phyloP scores from a whole-genome alignment of 345 rosid genomes.

The Carallia pectinifolia region DNA sequence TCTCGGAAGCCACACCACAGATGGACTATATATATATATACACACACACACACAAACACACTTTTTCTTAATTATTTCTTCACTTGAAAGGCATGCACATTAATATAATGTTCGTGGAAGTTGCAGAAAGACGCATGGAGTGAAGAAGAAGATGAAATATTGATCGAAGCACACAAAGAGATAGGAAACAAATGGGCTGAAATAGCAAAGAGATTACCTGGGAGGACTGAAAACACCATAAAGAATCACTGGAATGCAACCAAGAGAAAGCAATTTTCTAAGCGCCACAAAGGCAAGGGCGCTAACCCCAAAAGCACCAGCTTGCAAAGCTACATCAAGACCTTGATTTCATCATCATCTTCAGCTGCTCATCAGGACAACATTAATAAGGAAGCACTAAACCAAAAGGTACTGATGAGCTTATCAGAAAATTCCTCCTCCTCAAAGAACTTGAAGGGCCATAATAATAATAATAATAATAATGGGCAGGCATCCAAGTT shows the following conservation, averaged over 20 bases:
- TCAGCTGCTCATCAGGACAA: not conserved
- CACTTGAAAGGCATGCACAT: not conserved
- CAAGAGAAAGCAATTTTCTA: conserved; percentile 27
- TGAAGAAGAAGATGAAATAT: conserved; percentile 53
- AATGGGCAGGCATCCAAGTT: not conserved
- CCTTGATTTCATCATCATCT: conserved; percentile 10
- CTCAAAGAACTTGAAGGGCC: not conserved
- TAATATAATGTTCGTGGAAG: not conserved
- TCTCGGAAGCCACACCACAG: no score
- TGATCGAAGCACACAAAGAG: conserved; percentile 45
- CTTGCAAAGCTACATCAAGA: conserved; percentile 43
- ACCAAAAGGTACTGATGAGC: conserved; percentile 2
- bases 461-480: not conserved
- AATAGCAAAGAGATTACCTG: conserved; percentile 54
- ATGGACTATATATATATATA: no score
- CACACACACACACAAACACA: no score
- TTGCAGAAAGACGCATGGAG: conserved; percentile 69
- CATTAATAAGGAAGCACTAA: not conserved
- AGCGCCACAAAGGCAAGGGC: conserved; percentile 37
- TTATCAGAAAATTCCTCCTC: not conserved
- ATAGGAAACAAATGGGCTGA: conserved; percentile 75
- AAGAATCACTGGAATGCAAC: conserved; percentile 38
- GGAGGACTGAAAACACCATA: conserved; percentile 56
- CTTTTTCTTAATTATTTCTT: not conserved
- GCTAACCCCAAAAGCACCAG: conserved; percentile 4